phyloP scores from a whole-genome alignment of 345 rosid genomes.

The Salix koriyanagi region DNA sequence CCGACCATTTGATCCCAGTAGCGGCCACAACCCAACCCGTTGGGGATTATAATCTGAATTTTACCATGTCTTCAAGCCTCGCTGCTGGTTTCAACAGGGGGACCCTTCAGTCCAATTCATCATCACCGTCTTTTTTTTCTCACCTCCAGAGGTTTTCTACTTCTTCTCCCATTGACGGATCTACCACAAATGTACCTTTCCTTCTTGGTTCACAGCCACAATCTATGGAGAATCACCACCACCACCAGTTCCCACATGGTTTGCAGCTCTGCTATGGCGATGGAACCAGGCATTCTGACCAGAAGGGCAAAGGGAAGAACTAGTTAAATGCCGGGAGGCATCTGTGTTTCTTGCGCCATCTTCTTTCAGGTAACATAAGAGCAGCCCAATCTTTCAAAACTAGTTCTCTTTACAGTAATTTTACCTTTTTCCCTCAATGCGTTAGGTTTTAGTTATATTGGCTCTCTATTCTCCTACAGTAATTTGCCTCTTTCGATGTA shows the following conservation, averaged over 20 bases:
- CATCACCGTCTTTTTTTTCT: constrained; percentile 58
- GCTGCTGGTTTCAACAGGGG: constrained; percentile 94
- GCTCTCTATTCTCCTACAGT: not conserved
- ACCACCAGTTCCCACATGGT: constrained; percentile 66
- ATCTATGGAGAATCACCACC: constrained; percentile 55
- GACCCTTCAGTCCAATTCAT: constrained; percentile 99
- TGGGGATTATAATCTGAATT: constrained; percentile 66
- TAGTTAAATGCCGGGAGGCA: constrained; percentile 28
- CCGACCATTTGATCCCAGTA: constrained; percentile 74
- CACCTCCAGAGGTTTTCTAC: constrained; percentile 64
- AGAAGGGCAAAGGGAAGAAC: constrained; percentile 82
- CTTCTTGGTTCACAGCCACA: constrained; percentile 53
- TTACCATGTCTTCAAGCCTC: constrained; percentile 75
- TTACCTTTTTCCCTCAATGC: not conserved
- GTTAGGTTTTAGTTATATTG: not conserved
- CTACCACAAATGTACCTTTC: constrained; percentile 58
- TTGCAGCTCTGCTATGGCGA: constrained; percentile 77
- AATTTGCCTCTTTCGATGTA: not conserved
- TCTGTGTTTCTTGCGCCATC: constrained; percentile 21
- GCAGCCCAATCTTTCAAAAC: not conserved
- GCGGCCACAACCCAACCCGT: constrained; percentile 37
- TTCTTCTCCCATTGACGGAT: constrained; percentile 49
- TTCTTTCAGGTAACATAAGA: constrained; percentile 43
- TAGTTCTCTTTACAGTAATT: not conserved
- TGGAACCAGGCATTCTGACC: constrained; percentile 64